Evolutionary conservation across 176 grass and related monocot species (phyloP), one percentile per base, ranked within the genome.

Genomic region (Canna indica): DNA sequence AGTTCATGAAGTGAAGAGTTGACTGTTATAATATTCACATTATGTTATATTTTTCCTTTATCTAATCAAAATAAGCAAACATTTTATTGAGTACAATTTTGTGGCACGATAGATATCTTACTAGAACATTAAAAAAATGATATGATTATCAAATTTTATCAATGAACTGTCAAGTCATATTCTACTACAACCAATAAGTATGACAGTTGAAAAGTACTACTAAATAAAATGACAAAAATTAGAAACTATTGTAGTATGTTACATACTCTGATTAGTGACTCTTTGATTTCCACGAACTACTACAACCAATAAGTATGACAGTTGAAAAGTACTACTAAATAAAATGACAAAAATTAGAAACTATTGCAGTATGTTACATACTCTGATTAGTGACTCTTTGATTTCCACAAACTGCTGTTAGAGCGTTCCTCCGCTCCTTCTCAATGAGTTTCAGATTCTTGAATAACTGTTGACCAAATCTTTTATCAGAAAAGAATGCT

Each of bases 261-360:
- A 53, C 83, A 78, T 97, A 97, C 93, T 97, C 74, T 90, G 93
- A 85, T 97, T 86, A 35, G 93, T 97, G 74, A 97, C 93, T 70
- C 88, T 77, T 68, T 96, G 84, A 71, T 83, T 96, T 77, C 88
- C 93, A 73, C 1, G 30, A 54, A n/a, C 50, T 5, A 54, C 20
- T 7, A 20, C 7, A n/a, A n/a, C 29, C 3, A 28, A 47, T 20
- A 24, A 57, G 38, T 36, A 36, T 57, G 9, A 36, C 10, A 56
- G 39, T 12, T 10, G 15, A 58, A 72, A 35, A 53, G 28, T 3
- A 39, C 3, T 56, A 34, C 25, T 24, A 33, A 63, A 63, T 36
- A 26, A 14, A 36, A 35, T 10, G 52, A n/a, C n/a, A 10, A 69
- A 47, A 56, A 54, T 18, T 17, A 75, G 46, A 67, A 66, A 66